Conservation (phyloP, 2,329 filamentous ascomycete genomes). For the Diaporthe batatas region DNA sequence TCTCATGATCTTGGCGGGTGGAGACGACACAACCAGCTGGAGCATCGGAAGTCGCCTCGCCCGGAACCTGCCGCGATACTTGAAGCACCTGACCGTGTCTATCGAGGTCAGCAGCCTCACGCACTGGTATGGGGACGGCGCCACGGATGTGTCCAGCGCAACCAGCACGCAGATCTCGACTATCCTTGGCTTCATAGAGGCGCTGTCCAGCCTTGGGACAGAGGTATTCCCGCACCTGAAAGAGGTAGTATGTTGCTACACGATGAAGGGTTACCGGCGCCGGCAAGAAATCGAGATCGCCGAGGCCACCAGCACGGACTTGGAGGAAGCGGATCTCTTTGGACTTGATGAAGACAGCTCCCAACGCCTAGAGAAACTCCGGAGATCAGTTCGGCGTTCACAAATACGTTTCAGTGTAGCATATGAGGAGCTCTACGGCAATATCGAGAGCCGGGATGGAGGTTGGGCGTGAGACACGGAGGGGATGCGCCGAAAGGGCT, state of each 20-base stretch:
- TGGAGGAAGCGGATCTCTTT: background rate
- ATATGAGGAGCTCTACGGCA: background rate
- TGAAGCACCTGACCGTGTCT: background rate
- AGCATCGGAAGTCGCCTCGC: background rate
- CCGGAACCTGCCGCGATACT: fast-evolving
- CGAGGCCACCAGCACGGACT: background rate
- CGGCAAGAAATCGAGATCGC: background rate
- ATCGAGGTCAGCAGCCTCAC: background rate
- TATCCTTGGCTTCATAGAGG: background rate
- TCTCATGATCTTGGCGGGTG: background rate
- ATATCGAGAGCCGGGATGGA: too few species aligned
- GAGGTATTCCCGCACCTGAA: background rate
- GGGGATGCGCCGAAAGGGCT: too few species aligned
- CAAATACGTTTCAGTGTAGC: background rate
- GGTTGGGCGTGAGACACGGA: too few species aligned
- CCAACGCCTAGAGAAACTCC: background rate
- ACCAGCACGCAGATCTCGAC: background rate
- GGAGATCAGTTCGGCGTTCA: background rate
- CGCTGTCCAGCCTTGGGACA: background rate
- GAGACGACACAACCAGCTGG: background rate
- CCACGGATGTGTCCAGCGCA: too few species aligned
- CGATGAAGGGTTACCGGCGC: background rate
- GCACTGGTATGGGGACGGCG: background rate
- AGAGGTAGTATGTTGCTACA: background rate
- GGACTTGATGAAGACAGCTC: fast-evolving